Evolutionary conservation across 257 asterid genomes (phyloP).

Genomic region (Solanum arcanum): DNA sequence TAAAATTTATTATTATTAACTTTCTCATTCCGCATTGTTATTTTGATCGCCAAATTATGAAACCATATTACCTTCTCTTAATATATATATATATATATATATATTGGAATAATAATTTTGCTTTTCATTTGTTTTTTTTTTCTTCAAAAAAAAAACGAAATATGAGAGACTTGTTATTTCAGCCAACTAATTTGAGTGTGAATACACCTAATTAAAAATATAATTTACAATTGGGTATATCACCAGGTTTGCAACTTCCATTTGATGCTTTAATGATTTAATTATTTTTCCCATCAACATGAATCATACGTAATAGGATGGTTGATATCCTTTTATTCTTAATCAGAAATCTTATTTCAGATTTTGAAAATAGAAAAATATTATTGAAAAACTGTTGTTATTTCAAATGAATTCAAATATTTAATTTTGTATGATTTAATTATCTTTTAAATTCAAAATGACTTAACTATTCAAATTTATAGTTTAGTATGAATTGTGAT

Average conservation of each 20-base stretch:
- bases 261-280: background rate
- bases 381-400: background rate
- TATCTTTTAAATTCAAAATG: background rate
- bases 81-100: background rate
- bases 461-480: background rate
- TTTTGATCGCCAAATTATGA: no score
- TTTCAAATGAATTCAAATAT: no score
- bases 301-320: background rate
- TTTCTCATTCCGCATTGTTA: no score
- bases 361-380: rapidly evolving
- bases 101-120: background rate
- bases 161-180: background rate
- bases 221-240: background rate
- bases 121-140: background rate
- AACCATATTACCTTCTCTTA: background rate
- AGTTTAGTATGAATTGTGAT: background rate
- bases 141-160: background rate
- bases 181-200: background rate
- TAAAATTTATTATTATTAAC: no score
- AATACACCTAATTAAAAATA: background rate
- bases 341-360: background rate
- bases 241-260: background rate
- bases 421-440: background rate
- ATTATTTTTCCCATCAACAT: background rate
- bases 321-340: background rate